Evolutionary conservation across 768 basidiomycete genomes (phyloP), one percentile per base, ranked within the genome.

Genomic region (Trametes maxima): DNA sequence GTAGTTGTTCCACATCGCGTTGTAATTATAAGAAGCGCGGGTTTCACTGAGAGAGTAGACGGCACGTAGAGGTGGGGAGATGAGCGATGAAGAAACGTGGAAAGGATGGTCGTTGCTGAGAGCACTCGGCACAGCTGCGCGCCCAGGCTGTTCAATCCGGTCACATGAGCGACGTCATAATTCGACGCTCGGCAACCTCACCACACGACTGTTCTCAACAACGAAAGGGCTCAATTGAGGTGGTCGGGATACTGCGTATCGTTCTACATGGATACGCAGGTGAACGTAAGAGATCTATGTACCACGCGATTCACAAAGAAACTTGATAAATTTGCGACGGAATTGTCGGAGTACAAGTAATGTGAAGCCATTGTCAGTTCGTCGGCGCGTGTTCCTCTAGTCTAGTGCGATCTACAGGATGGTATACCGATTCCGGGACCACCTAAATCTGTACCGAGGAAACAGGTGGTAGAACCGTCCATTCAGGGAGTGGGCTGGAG

Each of bases 1-100:
- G 42, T 65, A 68, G 37, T 59, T 54, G 57, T 59, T 64, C 65
- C 62, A 65, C 62, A 63, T 65, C 11, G 7, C 21, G 17, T 16
- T 24, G 11, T 16, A 12, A 40, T 5, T 6, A 45, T 25, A 10
- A 12, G 21, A 21, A 3, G 1, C 7, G 14, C 6, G 16, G 16
- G 14, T 17, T 49, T 17, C 13, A 24, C 8, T 21, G 21, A 5
- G 3, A 16, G 28, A 16, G 16, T 5, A 14, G 40, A 33, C 12
- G 33, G 10, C 11, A 8, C 3, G 21, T 35, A 19, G 7, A 25
- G 1, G 1, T 16, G 35, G 3, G 36, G 8, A 43, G 54, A 36
- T 57, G 52, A n/a, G 10, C 12, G 22, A 47, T 16, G 45, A 40
- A 53, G 28, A 37, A 33, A 14, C 8, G 25, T 7, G 13, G 10